These are phyloP conservation scores for Debaryomyces psychrophilus DNA, from an alignment of 1,139 yeast genomes.

Conservation along the genomic window DNA sequence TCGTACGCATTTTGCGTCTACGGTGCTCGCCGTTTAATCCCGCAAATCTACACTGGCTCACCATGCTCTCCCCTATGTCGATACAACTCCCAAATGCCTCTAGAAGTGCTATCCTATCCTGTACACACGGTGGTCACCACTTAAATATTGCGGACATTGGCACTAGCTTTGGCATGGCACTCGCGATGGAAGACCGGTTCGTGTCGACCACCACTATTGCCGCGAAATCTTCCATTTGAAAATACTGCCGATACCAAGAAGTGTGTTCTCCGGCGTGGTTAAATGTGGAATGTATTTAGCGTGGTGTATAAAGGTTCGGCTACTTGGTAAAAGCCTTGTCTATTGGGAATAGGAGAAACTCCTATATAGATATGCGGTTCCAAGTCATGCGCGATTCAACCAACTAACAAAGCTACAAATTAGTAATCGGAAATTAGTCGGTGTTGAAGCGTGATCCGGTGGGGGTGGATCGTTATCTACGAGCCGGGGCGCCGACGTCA, in stretches of 20 bases:
- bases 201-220: too few species aligned
- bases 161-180: too few species aligned
- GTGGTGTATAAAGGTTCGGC: neutral
- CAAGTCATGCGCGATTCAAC: constrained; percentile 2
- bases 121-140: too few species aligned
- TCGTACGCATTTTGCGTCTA: neutral
- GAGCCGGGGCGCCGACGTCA: constrained; percentile 1
- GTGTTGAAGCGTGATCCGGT: neutral
- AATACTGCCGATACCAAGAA: neutral
- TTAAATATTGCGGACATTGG: too few species aligned
- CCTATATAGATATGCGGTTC: constrained; percentile 4
- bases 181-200: too few species aligned
- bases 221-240: neutral
- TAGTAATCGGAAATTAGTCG: constrained; percentile 4
- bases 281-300: neutral
- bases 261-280: neutral
- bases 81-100: too few species aligned
- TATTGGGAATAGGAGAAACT: constrained; percentile 9
- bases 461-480: constrained; percentile 4
- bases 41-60: neutral
- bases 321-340: neutral
- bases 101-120: too few species aligned
- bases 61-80: too few species aligned
- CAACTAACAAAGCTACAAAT: neutral
- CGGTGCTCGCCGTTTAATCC: neutral